A percentile compares a stretch with the other conserved stretches of the same genome.
These are phyloP conservation scores for Sapria himalayana DNA, from an alignment of 345 rosid species.

Conservation along the genomic window DNA sequence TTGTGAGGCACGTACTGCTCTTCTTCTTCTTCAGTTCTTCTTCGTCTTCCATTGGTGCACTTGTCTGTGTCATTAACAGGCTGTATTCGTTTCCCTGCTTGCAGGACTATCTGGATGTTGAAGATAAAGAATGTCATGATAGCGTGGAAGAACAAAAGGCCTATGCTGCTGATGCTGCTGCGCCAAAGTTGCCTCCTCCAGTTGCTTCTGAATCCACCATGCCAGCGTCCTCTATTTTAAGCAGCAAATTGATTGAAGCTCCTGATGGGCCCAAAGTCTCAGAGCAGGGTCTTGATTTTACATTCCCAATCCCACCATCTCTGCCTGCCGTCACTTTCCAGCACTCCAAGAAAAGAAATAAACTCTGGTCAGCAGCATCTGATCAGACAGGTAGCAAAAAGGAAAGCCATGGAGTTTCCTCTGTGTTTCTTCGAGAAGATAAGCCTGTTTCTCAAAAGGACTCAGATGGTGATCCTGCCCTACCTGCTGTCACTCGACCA, in stretches of 20 bases:
- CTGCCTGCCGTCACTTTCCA: conserved; percentile 17
- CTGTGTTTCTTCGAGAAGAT: conserved; percentile 14
- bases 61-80: not conserved
- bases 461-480: conserved; percentile 9
- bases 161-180: conserved; percentile 16
- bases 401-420: conserved; percentile 10
- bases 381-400: too few species aligned
- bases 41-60: not conserved
- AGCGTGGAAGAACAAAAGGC: conserved; percentile 14
- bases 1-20: conserved; percentile 33
- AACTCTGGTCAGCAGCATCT: too few species aligned
- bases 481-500: too few species aligned
- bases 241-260: conserved; percentile 14
- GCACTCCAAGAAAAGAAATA: too few species aligned
- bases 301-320: conserved; percentile 11
- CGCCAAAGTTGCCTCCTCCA: conserved; percentile 15
- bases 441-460: conserved; percentile 10
- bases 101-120: conserved; percentile 64
- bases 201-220: conserved; percentile 16
- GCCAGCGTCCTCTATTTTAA: conserved; percentile 12
- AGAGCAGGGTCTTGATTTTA: conserved; percentile 16
- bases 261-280: conserved; percentile 15
- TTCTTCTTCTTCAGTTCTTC: not conserved
- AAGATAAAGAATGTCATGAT: conserved; percentile 26
- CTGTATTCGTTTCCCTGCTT: not conserved